A percentile compares a stretch with the other conserved stretches of the same genome.
Evolutionary conservation across 345 rosid genomes (phyloP).

Genomic region (Durio zibethinus): DNA sequence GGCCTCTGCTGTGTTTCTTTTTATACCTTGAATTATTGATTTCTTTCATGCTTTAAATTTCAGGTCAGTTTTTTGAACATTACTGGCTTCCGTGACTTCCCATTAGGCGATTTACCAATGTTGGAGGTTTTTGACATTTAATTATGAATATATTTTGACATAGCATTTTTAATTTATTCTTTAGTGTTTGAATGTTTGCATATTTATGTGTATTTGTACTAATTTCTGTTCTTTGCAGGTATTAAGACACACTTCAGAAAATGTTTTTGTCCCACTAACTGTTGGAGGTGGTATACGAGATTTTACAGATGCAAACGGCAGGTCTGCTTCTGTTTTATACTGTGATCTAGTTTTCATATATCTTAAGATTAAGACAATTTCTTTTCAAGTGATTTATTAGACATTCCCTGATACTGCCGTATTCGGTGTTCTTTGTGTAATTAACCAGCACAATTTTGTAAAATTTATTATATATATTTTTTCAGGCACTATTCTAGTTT

Average conservation of each 20-base stretch:
- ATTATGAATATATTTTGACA: background rate
- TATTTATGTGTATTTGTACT: background rate
- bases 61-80: constrained; percentile 93
- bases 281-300: constrained; percentile 99
- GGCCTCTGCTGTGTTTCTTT: background rate
- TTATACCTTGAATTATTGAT: background rate
- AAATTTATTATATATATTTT: background rate
- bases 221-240: constrained; percentile 48
- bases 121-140: constrained; percentile 55
- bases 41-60: constrained; percentile 25
- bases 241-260: constrained; percentile 82
- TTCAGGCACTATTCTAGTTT: constrained; percentile 90
- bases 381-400: background rate
- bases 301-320: constrained; percentile 91
- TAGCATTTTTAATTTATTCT: background rate
- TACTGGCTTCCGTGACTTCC: constrained; percentile 92
- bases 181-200: background rate
- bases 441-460: background rate
- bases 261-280: constrained; percentile 94
- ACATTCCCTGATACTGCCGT: constrained; percentile 2
- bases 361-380: background rate
- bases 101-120: constrained; percentile 96
- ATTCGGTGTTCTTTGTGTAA: background rate
- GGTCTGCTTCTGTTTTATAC: constrained; percentile 36
- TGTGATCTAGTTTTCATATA: background rate